These are phyloP conservation scores for Pythium biforme DNA, from an alignment of 352 stramenopile genomes.

Conservation along the genomic window DNA sequence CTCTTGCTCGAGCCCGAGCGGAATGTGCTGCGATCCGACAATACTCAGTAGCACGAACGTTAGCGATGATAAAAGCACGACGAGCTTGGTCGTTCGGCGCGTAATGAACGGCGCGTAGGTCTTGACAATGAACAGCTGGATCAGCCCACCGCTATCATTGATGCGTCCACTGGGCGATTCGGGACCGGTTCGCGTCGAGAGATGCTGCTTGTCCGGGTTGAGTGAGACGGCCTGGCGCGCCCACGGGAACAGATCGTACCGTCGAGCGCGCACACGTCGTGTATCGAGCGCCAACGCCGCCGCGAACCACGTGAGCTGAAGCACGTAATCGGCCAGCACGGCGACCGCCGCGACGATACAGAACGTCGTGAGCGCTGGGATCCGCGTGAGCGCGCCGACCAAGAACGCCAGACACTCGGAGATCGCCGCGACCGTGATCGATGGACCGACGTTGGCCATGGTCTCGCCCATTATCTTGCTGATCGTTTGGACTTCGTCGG, in stretches of 20 bases:
- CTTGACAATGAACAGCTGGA: slow-evolving; percentile 68
- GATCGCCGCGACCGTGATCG: slow-evolving; percentile 82
- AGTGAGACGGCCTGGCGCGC: slow-evolving; percentile 50
- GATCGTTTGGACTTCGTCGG: slow-evolving; percentile 41
- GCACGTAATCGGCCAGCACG: slow-evolving; percentile 72
- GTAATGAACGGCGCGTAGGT: slow-evolving; percentile 67
- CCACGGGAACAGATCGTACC: slow-evolving; percentile 74
- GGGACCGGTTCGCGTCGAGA: slow-evolving; percentile 11
- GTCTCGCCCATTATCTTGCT: slow-evolving; percentile 73
- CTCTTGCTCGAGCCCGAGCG: slow-evolving; percentile 85
- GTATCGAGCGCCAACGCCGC: slow-evolving; percentile 77
- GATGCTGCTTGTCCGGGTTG: slow-evolving; percentile 35
- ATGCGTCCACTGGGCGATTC: slow-evolving; percentile 15
- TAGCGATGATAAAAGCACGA: slow-evolving; percentile 46
- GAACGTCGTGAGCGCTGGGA: slow-evolving; percentile 86
- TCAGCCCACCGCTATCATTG: slow-evolving; percentile 25
- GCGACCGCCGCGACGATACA: slow-evolving; percentile 83
- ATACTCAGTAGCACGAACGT: slow-evolving; percentile 44
- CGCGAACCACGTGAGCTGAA: slow-evolving; percentile 89
- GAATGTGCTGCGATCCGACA: slow-evolving; percentile 59
- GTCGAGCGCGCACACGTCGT: slow-evolving; percentile 56
- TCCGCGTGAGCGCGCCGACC: slow-evolving; percentile 80
- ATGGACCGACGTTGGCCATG: slow-evolving; percentile 80
- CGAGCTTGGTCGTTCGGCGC: slow-evolving; percentile 50
- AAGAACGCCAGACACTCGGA: slow-evolving; percentile 83